Base-by-base conservation (phyloP, 2,329 filamentous ascomycete species). In the Epichloe festucae region DNA sequence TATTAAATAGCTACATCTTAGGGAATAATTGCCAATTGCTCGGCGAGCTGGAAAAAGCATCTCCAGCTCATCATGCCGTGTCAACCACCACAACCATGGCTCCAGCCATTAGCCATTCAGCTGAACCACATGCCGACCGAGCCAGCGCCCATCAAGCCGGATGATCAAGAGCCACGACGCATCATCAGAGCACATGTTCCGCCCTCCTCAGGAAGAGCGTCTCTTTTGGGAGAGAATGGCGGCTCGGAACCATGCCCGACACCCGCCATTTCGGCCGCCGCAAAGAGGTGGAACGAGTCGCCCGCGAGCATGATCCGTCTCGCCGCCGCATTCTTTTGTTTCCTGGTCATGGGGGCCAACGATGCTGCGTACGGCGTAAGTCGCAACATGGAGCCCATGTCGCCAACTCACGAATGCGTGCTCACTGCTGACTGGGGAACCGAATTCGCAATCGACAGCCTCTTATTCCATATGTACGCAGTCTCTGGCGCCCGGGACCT, bases 291-390 rank as follows among this genome's bases (percentile, higher is more conserved):
- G 78, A 79, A 73, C 56, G 64, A 69, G 55, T 72, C 77, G 45
- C 70, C 64, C 12, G 63, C 63, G 2, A 81, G 78, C 53, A 65
- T 71, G 3, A 66, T 68, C 55, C 72, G 74, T 10, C 67, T 79
- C 1, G 64, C 69, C 2, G 71, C 79, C 0, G 73, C 76, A 0
- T 82, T 81, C 62, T 80, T 72, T 68, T 74, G 72, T 6, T 78
- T 84, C 54, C 59, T 78, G 5, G 72, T 78, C 1, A 75, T 79
- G 61, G 80, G 80, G 0, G 72, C 75, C 10, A 81, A 79, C 51
- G 78, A 81, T 63, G 72, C 75, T 2, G 76, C 76, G 11, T 79
- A 79, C 50, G 78, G 78, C 55, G 76, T 77, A 62, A 67, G 74
- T 66, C 7, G 19, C 41, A 43, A 12, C 3, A 1, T 17, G 23